Conservation (phyloP, 371 early-diverging fungal genomes). For the Phascolomyces articulosus region DNA sequence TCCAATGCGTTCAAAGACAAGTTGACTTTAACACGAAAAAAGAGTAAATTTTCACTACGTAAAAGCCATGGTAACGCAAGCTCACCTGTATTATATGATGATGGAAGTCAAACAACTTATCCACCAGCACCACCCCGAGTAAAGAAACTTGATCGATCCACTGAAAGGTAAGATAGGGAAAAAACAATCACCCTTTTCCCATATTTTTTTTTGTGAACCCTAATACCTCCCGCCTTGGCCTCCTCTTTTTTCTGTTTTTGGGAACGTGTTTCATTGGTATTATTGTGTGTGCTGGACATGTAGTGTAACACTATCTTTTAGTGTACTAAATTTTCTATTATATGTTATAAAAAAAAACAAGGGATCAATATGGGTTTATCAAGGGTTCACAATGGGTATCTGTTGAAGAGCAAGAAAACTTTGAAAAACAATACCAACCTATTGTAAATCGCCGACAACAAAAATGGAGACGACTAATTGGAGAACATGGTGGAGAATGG, state of each 20-base stretch:
- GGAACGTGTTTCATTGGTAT: too few relatives aligned
- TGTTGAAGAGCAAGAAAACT: slow-evolving; percentile 55
- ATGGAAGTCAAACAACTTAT: slow-evolving; percentile 3
- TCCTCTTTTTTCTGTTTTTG: too few relatives aligned
- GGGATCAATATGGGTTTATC: slow-evolving; percentile 73
- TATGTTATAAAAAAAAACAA: neutral
- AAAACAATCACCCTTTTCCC: too few relatives aligned
- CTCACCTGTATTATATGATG: neutral
- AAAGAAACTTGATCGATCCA: neutral
- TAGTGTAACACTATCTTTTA: neutral
- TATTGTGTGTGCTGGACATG: too few relatives aligned
- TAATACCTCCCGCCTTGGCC: too few relatives aligned
- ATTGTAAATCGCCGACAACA: slow-evolving; percentile 57
- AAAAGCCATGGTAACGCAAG: neutral
- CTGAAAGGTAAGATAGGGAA: neutral
- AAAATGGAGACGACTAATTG: slow-evolving; percentile 66
- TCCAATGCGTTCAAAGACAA: slow-evolving; percentile 1
- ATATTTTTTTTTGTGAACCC: too few relatives aligned
- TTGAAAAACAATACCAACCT: slow-evolving; percentile 63
- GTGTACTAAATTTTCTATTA: too few relatives aligned
- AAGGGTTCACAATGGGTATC: slow-evolving; percentile 66
- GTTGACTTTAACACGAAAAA: neutral
- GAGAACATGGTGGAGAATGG: slow-evolving; percentile 57
- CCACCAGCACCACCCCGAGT: neutral
- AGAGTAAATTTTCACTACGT: neutral